Percentiles rank a stretch among this genome's conserved stretches.
Evolutionary conservation across 2,329 filamentous ascomycete species (phyloP).

Genomic region (Harringtonia aguacate): DNA sequence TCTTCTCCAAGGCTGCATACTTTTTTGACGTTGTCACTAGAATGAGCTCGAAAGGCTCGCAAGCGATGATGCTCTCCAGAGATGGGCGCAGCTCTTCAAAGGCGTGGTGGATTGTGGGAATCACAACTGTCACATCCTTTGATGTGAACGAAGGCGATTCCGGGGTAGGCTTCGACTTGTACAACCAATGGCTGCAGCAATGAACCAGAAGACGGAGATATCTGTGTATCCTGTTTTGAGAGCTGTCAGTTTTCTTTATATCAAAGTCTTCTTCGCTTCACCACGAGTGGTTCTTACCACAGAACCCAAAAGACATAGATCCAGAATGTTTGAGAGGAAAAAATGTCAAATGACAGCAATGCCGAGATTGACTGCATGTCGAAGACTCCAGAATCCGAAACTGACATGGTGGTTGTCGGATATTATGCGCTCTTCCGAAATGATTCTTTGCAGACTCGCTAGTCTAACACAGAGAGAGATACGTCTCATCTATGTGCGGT

Average conservation of each 20-base stretch:
- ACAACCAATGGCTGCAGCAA: conserved; percentile 73
- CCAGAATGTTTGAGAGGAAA: conserved; percentile 37
- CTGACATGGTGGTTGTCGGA: conserved; percentile 2
- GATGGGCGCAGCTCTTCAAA: conserved; percentile 77
- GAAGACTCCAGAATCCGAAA: not conserved
- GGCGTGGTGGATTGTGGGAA: conserved; percentile 82
- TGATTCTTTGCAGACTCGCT: no score
- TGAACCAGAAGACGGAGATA: conserved; percentile 82
- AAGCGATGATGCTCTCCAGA: conserved; percentile 64
- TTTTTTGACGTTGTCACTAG: conserved; percentile 82
- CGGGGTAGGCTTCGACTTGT: conserved; percentile 75
- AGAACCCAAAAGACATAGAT: conserved; percentile 26
- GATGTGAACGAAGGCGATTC: conserved; percentile 69
- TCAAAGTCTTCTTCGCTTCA: no score
- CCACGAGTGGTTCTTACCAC: conserved; percentile 32
- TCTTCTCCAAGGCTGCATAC: conserved; percentile 53
- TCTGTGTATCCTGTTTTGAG: conserved; percentile 59
- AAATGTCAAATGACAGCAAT: conserved; percentile 16
- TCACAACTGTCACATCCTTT: conserved; percentile 84
- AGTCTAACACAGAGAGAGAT: no score
- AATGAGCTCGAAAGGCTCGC: conserved; percentile 61
- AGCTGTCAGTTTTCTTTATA: not conserved
- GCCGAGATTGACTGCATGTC: not conserved
- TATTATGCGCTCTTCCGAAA: not conserved
- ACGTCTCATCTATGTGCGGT: not conserved